These are phyloP conservation scores for Volvox carteri DNA, from an alignment of 163 green algal genomes.

Conservation along the genomic window DNA sequence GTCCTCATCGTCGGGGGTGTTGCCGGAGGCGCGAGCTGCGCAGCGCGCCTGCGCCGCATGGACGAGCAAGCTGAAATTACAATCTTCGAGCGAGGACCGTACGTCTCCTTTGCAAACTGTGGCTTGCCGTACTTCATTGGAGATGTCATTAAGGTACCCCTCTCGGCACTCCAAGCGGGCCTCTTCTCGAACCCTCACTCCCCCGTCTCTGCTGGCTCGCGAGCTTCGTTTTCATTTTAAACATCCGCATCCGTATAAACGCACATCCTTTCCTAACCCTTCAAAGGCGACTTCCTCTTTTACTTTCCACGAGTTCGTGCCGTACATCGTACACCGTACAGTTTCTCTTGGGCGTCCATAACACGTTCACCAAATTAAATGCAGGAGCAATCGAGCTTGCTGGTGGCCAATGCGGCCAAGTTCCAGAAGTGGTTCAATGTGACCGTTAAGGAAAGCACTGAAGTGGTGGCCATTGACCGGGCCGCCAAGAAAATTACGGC, in stretches of 20 bases:
- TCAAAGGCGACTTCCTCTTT: no score
- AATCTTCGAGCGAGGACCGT: slow-evolving; percentile 69
- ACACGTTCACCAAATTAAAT: no score
- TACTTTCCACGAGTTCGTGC: no score
- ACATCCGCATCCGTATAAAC: no score
- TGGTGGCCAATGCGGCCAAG: slow-evolving; percentile 68
- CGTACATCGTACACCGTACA: no score
- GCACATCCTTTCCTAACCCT: no score
- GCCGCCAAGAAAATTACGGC: slow-evolving; percentile 41
- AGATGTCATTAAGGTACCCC: slow-evolving; percentile 61
- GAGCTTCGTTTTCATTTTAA: no score
- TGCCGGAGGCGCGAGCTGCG: slow-evolving; percentile 64
- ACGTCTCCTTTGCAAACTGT: slow-evolving; percentile 72
- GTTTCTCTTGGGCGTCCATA: no score
- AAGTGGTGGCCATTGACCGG: slow-evolving; percentile 59
- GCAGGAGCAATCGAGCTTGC: slow-evolving; percentile 64
- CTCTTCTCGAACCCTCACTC: no score
- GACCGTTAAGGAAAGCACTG: slow-evolving; percentile 62
- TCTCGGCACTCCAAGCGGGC: no score
- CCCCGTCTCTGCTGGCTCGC: no score
- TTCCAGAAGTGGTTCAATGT: slow-evolving; percentile 77
- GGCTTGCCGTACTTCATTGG: slow-evolving; percentile 69
- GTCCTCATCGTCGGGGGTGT: slow-evolving; percentile 72
- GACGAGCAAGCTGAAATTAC: slow-evolving; percentile 63
- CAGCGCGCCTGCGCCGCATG: slow-evolving; percentile 62